Base-by-base conservation (phyloP, 805 yeast species). In the Nadsonia fulvescens region DNA sequence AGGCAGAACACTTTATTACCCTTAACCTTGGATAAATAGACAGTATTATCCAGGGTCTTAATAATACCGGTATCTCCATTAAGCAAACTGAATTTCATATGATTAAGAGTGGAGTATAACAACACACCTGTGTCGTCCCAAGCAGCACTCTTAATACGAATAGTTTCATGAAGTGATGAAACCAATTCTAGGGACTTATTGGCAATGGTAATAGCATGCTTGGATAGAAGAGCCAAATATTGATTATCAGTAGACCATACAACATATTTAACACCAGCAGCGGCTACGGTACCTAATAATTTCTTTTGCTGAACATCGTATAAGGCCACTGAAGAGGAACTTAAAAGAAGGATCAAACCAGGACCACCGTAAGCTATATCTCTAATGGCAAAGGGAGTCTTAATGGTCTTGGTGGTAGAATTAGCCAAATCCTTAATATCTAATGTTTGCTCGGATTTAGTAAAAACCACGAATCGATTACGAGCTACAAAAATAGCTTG, bases 41-140 rank as follows among this genome's bases (percentile, higher is more conserved):
- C 53, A 8, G 96, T 83, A 44, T 76, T 76, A 38, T 75, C 89
- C 42, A 86, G 61, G 12, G 98, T 89, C 53, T 79, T 81, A 40
- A 89, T 77, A 25, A 89, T 82, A 43, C 99, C 99, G 40, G 60
- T 69, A 48, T 91, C 98, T 42, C 98, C 98, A 46, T 83, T 89
- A 46, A 86, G 60, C 44, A 89, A 59, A 24, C 86, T 74, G 53
- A 86, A 89, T 55, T 86, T 89, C 54, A 91, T 75, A 51, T 89
- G 99, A 55, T 86, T 86, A 50, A 89, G 62, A 5, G 99, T 89
- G 12, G 95, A 75, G 54, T 86, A 89, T 38, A 89, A 63, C 48
- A 89, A 63, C 16, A 91, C 93, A 28, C 86, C 86, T 25, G 77
- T 59, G 40, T 82, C 94, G 50, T 89, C 96, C 95, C 95, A 89